These are phyloP conservation scores for Apiospora sp. DNA, from an alignment of 2,329 filamentous ascomycete genomes.

Conservation along the genomic window DNA sequence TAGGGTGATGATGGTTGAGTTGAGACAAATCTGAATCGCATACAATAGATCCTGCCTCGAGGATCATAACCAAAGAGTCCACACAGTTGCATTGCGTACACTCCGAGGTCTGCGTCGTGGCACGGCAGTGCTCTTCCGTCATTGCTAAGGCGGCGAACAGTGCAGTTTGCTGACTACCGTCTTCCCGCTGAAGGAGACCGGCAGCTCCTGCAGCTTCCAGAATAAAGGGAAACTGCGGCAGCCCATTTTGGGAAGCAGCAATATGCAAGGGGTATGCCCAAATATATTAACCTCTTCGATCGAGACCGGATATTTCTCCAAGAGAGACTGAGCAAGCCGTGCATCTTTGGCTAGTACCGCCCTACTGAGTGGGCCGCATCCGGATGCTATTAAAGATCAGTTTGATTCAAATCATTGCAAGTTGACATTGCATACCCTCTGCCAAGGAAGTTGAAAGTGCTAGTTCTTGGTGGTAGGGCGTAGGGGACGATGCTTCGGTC, in stretches of 20 bases:
- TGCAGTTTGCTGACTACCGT: neutral
- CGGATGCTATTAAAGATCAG: neutral
- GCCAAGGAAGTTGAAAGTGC: neutral
- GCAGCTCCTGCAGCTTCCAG: neutral
- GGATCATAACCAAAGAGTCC: neutral
- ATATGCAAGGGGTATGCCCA: neutral
- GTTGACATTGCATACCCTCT: neutral
- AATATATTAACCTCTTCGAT: neutral
- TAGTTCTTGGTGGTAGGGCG: neutral
- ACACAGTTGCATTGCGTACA: neutral
- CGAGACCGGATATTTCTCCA: neutral
- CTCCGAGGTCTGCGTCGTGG: neutral
- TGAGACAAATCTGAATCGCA: neutral
- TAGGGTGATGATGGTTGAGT: accelerated
- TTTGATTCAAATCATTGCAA: neutral
- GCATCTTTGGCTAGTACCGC: neutral
- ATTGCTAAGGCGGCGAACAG: neutral
- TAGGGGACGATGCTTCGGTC: accelerated
- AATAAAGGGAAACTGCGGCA: neutral
- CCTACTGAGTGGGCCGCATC: neutral
- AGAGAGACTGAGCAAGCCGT: neutral
- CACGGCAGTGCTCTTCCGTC: neutral
- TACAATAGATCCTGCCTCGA: neutral
- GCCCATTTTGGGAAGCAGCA: neutral
- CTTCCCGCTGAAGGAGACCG: neutral